Evolutionary conservation across 75 land plant species (phyloP).

Genomic region (Larix kaempferi): DNA sequence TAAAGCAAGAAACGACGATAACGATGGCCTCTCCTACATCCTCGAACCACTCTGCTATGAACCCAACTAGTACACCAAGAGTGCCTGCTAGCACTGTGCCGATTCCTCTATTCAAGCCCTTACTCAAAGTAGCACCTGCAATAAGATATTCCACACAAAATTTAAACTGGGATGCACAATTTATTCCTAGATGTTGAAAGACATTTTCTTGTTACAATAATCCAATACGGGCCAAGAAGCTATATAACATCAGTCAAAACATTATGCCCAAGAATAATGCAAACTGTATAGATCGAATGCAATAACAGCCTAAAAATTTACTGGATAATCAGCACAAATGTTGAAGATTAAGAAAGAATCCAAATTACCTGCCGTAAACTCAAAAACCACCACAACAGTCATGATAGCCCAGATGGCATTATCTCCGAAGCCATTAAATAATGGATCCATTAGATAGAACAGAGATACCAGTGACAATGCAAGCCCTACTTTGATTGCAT

Average conservation of each 20-base stretch:
- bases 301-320: no score
- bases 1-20: no score
- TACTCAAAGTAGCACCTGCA: conserved; percentile 69
- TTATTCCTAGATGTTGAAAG: no score
- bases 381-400: conserved; percentile 73
- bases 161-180: no score
- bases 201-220: no score
- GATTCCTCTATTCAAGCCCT: conserved; percentile 68
- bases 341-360: no score
- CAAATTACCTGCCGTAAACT: conserved; percentile 47
- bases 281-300: no score
- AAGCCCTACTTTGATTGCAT: conserved; percentile 50
- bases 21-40: no score
- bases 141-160: not conserved
- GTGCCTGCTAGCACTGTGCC: conserved; percentile 64
- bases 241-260: no score
- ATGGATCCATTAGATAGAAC: conserved; percentile 37
- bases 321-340: no score
- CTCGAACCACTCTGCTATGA: conserved; percentile 15
- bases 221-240: no score
- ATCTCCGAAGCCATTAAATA: conserved; percentile 42
- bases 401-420: conserved; percentile 78
- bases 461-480: conserved; percentile 56
- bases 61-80: conserved; percentile 48
- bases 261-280: no score